A percentile compares a stretch with the other conserved stretches of the same genome.
Evolutionary conservation across 208 protist genomes (phyloP).

Genomic region (Crithidia sp.): DNA sequence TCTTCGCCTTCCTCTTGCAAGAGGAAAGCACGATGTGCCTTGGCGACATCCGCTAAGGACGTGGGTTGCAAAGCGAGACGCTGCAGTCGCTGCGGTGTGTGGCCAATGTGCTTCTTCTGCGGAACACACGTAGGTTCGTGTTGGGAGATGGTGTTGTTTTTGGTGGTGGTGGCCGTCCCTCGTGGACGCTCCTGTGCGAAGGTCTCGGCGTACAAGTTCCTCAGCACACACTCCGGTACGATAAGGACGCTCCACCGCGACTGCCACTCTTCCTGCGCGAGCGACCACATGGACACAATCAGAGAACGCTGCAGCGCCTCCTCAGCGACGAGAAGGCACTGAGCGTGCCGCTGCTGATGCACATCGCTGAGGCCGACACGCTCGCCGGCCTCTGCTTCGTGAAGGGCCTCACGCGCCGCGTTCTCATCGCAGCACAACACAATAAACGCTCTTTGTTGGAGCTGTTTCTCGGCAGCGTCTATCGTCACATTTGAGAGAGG

Average conservation of each 20-base stretch:
- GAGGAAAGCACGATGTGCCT: conserved; percentile 6
- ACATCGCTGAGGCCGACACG: no score
- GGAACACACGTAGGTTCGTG: no score
- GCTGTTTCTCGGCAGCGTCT: not conserved
- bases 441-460: no score
- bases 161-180: no score
- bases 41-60: not conserved
- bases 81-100: no score
- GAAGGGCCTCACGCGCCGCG: no score
- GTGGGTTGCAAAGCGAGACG: not conserved
- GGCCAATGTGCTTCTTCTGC: no score
- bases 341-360: not conserved
- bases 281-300: not conserved
- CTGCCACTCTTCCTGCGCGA: conserved; percentile 24
- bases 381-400: no score
- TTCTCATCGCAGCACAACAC: no score
- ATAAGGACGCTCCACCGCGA: conserved; percentile 16
- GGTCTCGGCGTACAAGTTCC: no score
- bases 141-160: no score
- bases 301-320: conserved; percentile 5
- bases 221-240: conserved; percentile 23
- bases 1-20: conserved; percentile 4
- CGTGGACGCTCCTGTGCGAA: no score
- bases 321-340: not conserved
- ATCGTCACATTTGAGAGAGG: not conserved